Base-by-base conservation (phyloP, 139 green algal genomes). In the Asterochloris sp. region DNA sequence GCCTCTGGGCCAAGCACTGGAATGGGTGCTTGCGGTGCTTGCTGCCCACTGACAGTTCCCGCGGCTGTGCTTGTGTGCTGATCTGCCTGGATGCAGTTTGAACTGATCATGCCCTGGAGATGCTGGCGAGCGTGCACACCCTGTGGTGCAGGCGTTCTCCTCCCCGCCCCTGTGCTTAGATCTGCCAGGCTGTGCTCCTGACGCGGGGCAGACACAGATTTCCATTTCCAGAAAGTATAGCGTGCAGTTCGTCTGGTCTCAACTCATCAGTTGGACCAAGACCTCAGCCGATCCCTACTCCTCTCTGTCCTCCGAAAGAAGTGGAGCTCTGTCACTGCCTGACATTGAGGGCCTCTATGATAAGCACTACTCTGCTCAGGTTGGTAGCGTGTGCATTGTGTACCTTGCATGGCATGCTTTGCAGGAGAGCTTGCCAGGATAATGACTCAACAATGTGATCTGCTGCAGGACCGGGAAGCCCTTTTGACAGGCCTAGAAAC, bases 191-290 rank as follows among this genome's bases (percentile, higher is more conserved):
- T n/a, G 23, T 29, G 60, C 60, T n/a, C n/a, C 76, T 69, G 60
- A 80, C 15, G 76, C 47, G 24, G 68, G 76, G 8, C 11, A 61
- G 0, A n/a, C 23, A n/a, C 67, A 12, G 10, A 68, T 62, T 13
- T 60, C 23, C n/a, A 15, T 80, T 24, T 47, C n/a, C 68, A 98
- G 97, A 83, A 91, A 91, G 81, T 98, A 98, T 83, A 82, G 91
- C 23, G 86, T 89, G 0, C 78, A 82, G n/a, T 98, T 95, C 84
- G 79, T 94, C 63, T 98, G 95, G 95, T 93, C 89, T 8, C 95
- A 98, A 87, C 87, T 98, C 73, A 93, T 78, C 61, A 84, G 85
- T 69, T 98, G 95, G 95, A 97, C 90, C 88, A 98, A 98, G 89
- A 98, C 95, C 1, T 91, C 98, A 74, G 96, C 94, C 85, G 94